Evolutionary conservation across 495 filamentous ascomycete species (phyloP), one percentile per base, ranked within the genome.

Genomic region (Penicillium lagena): DNA sequence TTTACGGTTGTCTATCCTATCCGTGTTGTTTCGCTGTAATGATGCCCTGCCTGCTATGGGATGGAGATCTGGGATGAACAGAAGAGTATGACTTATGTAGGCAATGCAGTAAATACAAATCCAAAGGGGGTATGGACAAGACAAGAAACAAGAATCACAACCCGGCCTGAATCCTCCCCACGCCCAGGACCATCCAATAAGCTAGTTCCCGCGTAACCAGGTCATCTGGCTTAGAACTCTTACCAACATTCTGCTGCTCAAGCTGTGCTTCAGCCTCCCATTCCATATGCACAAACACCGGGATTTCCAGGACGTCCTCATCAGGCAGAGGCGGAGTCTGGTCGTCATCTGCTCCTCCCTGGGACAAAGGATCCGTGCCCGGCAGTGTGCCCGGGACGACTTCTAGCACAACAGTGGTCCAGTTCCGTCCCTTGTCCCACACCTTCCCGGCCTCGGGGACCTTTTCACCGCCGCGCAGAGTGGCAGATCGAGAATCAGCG

Each of bases 401-500:
- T 62, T 98, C 93, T 12, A 98, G 70, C 7, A 96, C 86, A 7
- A 98, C 84, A 37, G 78, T 87, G 2, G 89, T 90, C 88, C 89
- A 96, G 59, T 96, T 98, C n/a, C 91, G 73, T 0, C 90, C 90
- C 46, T 83, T 78, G 46, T 96, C 89, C 88, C 89, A 98, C 22
- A 98, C 82, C 64, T 96, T 96, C 12, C 93, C 93, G 6, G 86
- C 89, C 59, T 95, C 89, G 2, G 89, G 82, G 37, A 83, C 80
- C 43, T 77, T 77, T 47, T 79, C 77, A 37, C 57, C 67, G 34
- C 54, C 64, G 35, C 64, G 63, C 17, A 67, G 53, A 15, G 50
- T 61, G 7, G 58, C 56, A 8, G 55, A 47, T 1, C 53, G 51
- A 37, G 50, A 49, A 37, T 50, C 62, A 56, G 62, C 54, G 59